These are phyloP conservation scores for Termitomyces sp. DNA, from an alignment of 768 basidiomycete genomes.

Conservation along the genomic window DNA sequence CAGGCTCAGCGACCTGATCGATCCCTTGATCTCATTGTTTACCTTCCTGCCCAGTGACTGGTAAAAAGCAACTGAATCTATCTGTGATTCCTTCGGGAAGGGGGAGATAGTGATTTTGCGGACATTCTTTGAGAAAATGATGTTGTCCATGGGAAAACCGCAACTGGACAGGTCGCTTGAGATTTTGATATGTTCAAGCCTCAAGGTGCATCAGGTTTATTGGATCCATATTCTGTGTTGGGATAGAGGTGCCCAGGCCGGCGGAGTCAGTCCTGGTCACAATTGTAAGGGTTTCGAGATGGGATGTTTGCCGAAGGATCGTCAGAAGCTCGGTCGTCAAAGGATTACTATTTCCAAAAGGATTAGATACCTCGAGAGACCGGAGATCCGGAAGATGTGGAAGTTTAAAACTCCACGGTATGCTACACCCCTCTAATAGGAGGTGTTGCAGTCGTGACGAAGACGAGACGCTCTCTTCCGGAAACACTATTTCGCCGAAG, in stretches of 20 bases:
- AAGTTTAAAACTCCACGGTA: not conserved
- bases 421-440: not conserved
- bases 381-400: not conserved
- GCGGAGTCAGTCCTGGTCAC: rapidly evolving
- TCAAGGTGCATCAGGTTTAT: not conserved
- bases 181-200: not conserved
- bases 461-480: not conserved
- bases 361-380: not conserved
- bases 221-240: not conserved
- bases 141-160: not conserved
- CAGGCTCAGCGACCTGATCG: not conserved
- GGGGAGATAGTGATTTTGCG: not conserved
- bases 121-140: not conserved
- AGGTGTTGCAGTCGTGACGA: not conserved
- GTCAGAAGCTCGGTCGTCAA: not conserved
- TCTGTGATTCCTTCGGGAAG: too few relatives aligned
- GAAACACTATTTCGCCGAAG: not conserved
- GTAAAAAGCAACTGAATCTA: too few relatives aligned
- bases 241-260: not conserved
- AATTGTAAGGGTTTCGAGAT: not conserved
- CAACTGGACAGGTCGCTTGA: not conserved
- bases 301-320: not conserved
- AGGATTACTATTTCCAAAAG: not conserved
- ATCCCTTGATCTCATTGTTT: not conserved
- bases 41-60: not conserved